Percentiles rank a stretch among this genome's conserved stretches.
Evolutionary conservation across 177 flowering plant genomes (phyloP).

Genomic region (Vitis hybrid): DNA sequence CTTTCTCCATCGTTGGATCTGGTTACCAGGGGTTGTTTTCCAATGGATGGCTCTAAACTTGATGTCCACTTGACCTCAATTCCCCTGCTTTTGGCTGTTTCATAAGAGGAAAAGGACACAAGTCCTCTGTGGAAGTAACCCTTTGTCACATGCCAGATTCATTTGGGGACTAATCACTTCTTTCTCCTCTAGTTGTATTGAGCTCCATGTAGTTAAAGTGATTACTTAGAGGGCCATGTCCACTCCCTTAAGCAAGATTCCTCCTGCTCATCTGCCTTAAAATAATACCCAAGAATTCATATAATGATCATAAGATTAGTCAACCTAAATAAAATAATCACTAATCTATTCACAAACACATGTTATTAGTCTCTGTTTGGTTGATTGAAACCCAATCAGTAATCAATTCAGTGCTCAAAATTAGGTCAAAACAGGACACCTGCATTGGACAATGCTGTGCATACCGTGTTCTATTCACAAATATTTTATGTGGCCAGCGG

Average conservation of each 20-base stretch:
- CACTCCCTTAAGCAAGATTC: constrained; percentile 15
- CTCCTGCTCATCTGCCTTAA: constrained; percentile 5
- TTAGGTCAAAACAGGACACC: constrained; percentile 16
- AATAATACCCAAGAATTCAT: constrained; percentile 13
- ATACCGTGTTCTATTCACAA: too few species aligned
- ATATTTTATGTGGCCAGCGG: background rate
- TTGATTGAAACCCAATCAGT: constrained; percentile 7
- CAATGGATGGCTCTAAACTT: constrained; percentile 10
- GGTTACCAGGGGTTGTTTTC: background rate
- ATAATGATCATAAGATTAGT: constrained; percentile 23
- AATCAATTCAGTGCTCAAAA: constrained; percentile 16
- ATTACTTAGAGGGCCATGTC: background rate
- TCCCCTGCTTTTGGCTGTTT: background rate
- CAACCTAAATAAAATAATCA: constrained; percentile 8
- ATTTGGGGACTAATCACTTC: constrained; percentile 9
- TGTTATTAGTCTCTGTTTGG: constrained; percentile 25
- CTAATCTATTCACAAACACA: constrained; percentile 31
- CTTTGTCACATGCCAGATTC: constrained; percentile 5
- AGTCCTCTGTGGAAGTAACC: constrained; percentile 16
- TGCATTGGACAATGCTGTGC: background rate
- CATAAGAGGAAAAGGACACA: constrained; percentile 16
- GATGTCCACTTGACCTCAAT: constrained; percentile 9
- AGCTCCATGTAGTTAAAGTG: background rate
- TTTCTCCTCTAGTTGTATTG: background rate
- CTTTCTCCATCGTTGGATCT: constrained; percentile 27